phyloP scores from a whole-genome alignment of 2,329 filamentous ascomycete species.

The Aspergillus cejpii region DNA sequence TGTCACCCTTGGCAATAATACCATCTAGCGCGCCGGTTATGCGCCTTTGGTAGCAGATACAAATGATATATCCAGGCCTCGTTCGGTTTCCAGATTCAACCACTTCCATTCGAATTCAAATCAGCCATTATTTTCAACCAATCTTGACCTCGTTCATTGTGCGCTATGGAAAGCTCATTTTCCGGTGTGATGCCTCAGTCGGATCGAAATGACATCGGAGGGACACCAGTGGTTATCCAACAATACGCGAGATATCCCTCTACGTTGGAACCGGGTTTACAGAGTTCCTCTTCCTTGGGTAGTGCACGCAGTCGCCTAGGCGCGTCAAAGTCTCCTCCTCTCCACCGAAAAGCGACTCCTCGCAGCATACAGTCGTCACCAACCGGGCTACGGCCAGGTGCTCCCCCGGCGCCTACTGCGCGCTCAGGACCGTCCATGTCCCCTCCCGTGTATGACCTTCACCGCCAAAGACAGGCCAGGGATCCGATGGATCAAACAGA shows the following conservation, averaged over 20 bases:
- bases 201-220: conserved; percentile 22
- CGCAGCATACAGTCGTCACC: conserved; percentile 38
- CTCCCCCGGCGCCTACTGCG: conserved; percentile 22
- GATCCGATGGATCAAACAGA: conserved; percentile 40
- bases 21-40: not conserved
- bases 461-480: conserved; percentile 25
- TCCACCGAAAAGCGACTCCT: conserved; percentile 35
- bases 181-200: conserved; percentile 25
- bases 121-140: not conserved
- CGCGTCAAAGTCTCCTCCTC: conserved; percentile 31
- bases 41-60: not conserved
- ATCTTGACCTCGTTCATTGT: not conserved
- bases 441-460: conserved; percentile 32
- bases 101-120: not conserved
- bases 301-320: conserved; percentile 31
- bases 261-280: conserved; percentile 30
- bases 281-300: conserved; percentile 33
- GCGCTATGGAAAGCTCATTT: conserved; percentile 30
- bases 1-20: not conserved
- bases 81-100: not conserved
- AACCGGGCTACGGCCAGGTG: conserved; percentile 25
- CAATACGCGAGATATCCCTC: conserved; percentile 37
- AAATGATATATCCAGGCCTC: not conserved
- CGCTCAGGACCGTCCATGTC: conserved; percentile 38
- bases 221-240: conserved; percentile 30